Evolutionary conservation across 768 basidiomycete species (phyloP).

Genomic region (Pleurotus citrinopileatus): DNA sequence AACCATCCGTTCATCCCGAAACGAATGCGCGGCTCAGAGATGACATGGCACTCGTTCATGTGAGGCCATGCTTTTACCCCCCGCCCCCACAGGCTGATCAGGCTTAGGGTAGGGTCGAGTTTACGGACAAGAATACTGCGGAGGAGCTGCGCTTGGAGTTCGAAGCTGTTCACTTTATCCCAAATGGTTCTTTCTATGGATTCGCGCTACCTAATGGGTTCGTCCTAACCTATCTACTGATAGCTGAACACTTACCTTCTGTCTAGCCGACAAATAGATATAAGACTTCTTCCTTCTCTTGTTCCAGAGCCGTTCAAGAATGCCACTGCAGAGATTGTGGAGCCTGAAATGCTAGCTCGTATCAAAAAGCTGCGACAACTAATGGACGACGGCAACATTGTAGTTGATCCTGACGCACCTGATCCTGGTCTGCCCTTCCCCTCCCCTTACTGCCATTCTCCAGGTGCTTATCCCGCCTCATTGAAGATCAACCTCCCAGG

Average conservation of each 20-base stretch:
- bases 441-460: background rate
- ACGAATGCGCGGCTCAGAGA: constrained; percentile 30
- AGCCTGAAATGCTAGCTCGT: constrained; percentile 56
- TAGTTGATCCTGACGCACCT: constrained; percentile 51
- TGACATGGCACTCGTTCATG: constrained; percentile 61
- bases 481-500: constrained; percentile 44
- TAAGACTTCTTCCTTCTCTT: constrained; percentile 62
- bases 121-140: constrained; percentile 47
- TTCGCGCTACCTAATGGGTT: constrained; percentile 66
- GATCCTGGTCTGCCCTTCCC: constrained; percentile 22
- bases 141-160: constrained; percentile 70
- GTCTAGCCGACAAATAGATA: constrained; percentile 55
- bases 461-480: background rate
- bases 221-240: constrained; percentile 13
- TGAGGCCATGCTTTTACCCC: constrained; percentile 31
- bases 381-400: constrained; percentile 53
- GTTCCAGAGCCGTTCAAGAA: constrained; percentile 57
- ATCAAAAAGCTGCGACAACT: constrained; percentile 58
- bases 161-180: constrained; percentile 72
- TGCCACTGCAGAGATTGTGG: constrained; percentile 55
- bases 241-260: background rate
- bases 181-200: constrained; percentile 76
- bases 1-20: constrained; percentile 37
- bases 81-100: background rate
- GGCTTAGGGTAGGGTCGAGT: constrained; percentile 65